Conservation (phyloP, 371 early-diverging fungal species). For the Funneliformis caledonium region DNA sequence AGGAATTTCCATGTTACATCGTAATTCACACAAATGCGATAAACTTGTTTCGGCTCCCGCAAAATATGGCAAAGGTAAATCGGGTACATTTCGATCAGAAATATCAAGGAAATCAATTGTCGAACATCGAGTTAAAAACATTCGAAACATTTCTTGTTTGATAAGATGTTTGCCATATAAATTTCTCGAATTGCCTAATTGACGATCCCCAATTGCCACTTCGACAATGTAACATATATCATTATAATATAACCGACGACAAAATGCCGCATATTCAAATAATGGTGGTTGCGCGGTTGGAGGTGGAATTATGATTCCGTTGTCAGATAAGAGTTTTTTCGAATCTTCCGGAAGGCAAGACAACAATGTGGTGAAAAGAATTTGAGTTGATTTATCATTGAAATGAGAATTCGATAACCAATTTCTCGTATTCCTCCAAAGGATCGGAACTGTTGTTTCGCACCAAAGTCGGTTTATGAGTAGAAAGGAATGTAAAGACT, state of each 20-base stretch:
- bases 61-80: not conserved
- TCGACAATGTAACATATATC: constrained; percentile 1
- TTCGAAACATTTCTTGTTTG: constrained; percentile 20
- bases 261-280: constrained; percentile 21
- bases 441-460: not conserved
- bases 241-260: not conserved
- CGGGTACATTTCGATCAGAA: not conserved
- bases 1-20: not conserved
- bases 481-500: constrained; percentile 7
- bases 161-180: constrained; percentile 4
- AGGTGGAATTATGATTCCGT: not conserved
- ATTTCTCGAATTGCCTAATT: not conserved
- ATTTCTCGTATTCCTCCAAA: constrained; percentile 25
- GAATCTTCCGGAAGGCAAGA: constrained; percentile 14
- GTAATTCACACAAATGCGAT: constrained; percentile 11
- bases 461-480: constrained; percentile 18
- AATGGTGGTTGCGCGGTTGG: not conserved
- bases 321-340: constrained; percentile 2
- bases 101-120: not conserved
- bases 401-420: not conserved
- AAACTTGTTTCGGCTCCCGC: not conserved
- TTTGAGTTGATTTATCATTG: not conserved
- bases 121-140: constrained; percentile 10
- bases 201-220: not conserved
- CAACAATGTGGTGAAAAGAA: not conserved